phyloP scores from a whole-genome alignment of 164 flowering plant genomes.

The Stephania yunnanensis region DNA sequence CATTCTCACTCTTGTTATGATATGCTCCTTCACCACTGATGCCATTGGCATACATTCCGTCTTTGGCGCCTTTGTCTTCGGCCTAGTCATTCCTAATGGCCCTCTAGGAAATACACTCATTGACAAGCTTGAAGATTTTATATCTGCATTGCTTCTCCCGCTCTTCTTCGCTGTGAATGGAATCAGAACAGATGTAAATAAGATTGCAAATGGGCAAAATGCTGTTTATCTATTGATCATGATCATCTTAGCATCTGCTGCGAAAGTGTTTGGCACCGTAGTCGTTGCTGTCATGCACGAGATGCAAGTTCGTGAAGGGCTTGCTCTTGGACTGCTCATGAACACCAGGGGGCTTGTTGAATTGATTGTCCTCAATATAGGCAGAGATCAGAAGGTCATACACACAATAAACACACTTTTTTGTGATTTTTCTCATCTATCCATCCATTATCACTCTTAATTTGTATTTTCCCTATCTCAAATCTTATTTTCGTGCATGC shows the following conservation, averaged over 20 bases:
- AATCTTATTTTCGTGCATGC: neutral
- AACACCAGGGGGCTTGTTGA: slow-evolving; percentile 19
- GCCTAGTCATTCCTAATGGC: slow-evolving; percentile 16
- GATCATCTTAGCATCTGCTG: neutral
- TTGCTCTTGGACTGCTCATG: slow-evolving; percentile 16
- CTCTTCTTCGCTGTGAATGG: slow-evolving; percentile 15
- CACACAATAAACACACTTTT: too few species aligned
- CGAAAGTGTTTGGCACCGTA: slow-evolving; percentile 6
- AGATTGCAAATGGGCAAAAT: neutral
- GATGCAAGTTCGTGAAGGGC: slow-evolving; percentile 6
- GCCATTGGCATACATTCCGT: slow-evolving; percentile 12
- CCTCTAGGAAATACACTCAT: slow-evolving; percentile 5
- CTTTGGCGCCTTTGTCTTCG: slow-evolving; percentile 17
- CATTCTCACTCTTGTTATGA: slow-evolving; percentile 14
- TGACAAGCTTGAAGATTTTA: slow-evolving; percentile 16
- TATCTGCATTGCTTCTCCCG: slow-evolving; percentile 9
- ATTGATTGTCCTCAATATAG: slow-evolving; percentile 12
- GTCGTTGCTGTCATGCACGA: neutral
- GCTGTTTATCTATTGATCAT: neutral
- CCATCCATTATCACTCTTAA: neutral
- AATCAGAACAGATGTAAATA: slow-evolving; percentile 4
- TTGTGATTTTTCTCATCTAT: neutral
- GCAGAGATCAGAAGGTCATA: slow-evolving; percentile 15
- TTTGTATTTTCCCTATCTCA: neutral
- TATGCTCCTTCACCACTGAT: slow-evolving; percentile 12